phyloP scores from a whole-genome alignment of 176 grass and related monocot genomes.

The Musa itinerans region DNA sequence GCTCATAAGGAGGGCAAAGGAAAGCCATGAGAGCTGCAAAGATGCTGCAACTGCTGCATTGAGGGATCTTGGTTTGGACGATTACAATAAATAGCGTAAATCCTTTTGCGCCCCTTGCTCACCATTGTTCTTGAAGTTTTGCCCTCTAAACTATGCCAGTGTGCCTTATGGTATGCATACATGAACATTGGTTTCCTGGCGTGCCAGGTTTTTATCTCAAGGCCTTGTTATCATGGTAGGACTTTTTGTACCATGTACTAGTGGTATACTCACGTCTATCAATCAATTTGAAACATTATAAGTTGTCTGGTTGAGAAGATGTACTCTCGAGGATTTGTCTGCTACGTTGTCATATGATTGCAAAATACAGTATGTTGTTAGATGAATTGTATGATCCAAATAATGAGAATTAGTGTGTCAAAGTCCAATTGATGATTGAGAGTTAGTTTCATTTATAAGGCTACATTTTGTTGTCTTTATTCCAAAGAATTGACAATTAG shows the following conservation, averaged over 20 bases:
- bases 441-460: no score
- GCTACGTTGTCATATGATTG: no score
- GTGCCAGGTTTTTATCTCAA: neutral
- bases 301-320: neutral
- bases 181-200: neutral
- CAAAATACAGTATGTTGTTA: no score
- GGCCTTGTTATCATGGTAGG: neutral
- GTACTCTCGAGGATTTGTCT: no score
- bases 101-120: neutral
- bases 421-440: no score
- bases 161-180: neutral
- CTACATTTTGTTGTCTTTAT: no score
- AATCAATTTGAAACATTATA: neutral
- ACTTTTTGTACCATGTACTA: neutral
- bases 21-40: constrained; percentile 58
- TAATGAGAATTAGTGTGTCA: no score
- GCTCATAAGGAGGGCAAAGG: constrained; percentile 72
- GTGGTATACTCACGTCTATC: neutral
- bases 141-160: neutral
- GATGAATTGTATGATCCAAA: no score
- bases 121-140: neutral
- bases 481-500: no score
- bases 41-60: constrained; percentile 77
- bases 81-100: constrained; percentile 55
- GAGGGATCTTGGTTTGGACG: constrained; percentile 75